These are phyloP conservation scores for Angomonas ambiguus DNA, from an alignment of 208 protist genomes.

Conservation along the genomic window DNA sequence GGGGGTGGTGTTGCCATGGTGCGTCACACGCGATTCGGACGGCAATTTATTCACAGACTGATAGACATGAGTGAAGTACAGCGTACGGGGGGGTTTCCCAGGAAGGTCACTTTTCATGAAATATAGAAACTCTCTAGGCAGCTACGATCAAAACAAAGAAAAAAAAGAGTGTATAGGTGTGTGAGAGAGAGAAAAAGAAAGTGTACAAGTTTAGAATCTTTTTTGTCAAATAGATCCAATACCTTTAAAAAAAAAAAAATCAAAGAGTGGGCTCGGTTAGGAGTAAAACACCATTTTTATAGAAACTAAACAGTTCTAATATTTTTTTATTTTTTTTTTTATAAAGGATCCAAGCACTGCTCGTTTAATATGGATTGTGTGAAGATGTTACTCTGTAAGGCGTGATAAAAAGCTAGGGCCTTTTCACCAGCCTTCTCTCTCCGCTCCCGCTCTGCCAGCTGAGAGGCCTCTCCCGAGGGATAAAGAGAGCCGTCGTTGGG, in stretches of 20 bases:
- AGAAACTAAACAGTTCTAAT: too few species aligned
- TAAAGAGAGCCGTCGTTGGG: neutral
- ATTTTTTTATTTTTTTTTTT: too few species aligned
- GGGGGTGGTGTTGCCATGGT: neutral
- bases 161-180: too few species aligned
- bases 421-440: slow-evolving; percentile 20
- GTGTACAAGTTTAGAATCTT: too few species aligned
- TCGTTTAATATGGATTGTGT: neutral
- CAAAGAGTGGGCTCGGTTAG: too few species aligned
- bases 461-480: slow-evolving; percentile 36
- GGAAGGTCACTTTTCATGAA: neutral
- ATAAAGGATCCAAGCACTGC: neutral
- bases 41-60: neutral
- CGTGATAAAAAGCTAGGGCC: slow-evolving; percentile 35
- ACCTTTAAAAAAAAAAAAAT: too few species aligned
- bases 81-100: neutral
- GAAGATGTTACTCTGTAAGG: neutral
- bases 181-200: too few species aligned
- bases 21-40: neutral
- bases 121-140: neutral
- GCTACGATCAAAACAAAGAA: neutral
- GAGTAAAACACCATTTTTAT: too few species aligned
- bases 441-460: slow-evolving; percentile 19
- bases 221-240: too few species aligned
- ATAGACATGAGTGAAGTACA: neutral